Evolutionary conservation across 2,329 filamentous ascomycete species (phyloP).

Genomic region (Fusarium liriodendri): DNA sequence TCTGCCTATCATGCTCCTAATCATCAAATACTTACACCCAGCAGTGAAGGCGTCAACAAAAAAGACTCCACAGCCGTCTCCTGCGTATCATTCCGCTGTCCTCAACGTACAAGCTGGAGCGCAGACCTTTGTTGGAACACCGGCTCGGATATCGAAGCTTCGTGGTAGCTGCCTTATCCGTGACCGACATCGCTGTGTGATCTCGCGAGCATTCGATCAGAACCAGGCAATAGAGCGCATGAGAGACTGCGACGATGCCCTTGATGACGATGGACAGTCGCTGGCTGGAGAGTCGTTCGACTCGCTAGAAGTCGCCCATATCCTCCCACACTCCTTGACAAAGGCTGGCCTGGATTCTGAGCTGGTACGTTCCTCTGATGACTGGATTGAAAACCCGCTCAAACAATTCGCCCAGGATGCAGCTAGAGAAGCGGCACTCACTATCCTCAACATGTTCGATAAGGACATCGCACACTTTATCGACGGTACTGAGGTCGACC

Average conservation of each 20-base stretch:
- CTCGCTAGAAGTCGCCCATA: slow-evolving; percentile 16
- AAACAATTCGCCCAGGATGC: slow-evolving; percentile 14
- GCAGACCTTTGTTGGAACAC: slow-evolving; percentile 13
- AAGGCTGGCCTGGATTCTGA: not conserved
- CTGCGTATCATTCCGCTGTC: slow-evolving; percentile 17
- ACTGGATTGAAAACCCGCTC: not conserved
- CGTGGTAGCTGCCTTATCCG: slow-evolving; percentile 15
- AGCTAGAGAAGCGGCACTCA: slow-evolving; percentile 49
- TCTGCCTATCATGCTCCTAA: not conserved
- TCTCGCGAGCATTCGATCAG: slow-evolving; percentile 16
- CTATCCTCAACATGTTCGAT: slow-evolving; percentile 57
- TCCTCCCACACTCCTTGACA: slow-evolving; percentile 15
- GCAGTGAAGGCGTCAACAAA: slow-evolving; percentile 17
- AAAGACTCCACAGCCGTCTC: slow-evolving; percentile 18
- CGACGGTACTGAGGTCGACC: slow-evolving; percentile 53
- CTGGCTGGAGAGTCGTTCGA: not conserved
- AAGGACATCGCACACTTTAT: slow-evolving; percentile 49
- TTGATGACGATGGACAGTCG: not conserved
- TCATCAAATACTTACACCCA: not conserved
- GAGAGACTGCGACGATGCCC: not conserved
- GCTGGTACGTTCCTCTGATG: not conserved
- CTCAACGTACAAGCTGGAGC: slow-evolving; percentile 1
- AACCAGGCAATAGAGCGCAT: slow-evolving; percentile 5
- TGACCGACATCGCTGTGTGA: slow-evolving; percentile 18
- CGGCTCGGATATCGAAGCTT: slow-evolving; percentile 7